A percentile compares a stretch with the other conserved stretches of the same genome.
Evolutionary conservation across 2,329 filamentous ascomycete species (phyloP).

Genomic region (Cladosporium colombiae): DNA sequence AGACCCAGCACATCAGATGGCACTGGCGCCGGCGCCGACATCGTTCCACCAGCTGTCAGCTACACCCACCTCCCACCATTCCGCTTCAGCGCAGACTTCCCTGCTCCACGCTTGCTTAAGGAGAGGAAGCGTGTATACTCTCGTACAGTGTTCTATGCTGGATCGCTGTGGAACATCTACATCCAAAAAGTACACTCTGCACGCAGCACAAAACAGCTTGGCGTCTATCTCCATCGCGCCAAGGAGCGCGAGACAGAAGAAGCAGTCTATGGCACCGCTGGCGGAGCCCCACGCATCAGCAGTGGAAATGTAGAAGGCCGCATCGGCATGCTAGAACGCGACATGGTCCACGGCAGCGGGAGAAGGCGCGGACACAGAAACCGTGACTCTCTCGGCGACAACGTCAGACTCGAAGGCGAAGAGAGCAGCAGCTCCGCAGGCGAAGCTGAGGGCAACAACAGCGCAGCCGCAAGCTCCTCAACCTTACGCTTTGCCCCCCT

Average conservation of each 20-base stretch:
- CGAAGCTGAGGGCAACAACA: constrained; percentile 42
- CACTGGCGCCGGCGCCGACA: constrained; percentile 20
- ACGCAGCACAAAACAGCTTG: constrained; percentile 56
- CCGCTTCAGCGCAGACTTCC: constrained; percentile 60
- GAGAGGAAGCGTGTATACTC: constrained; percentile 62
- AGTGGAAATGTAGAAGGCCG: constrained; percentile 53
- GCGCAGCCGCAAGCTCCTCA: constrained; percentile 12
- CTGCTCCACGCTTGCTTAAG: constrained; percentile 56
- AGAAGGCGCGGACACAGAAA: constrained; percentile 28
- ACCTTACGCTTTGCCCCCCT: constrained; percentile 7
- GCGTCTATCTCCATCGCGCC: constrained; percentile 60
- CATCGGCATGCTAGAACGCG: constrained; percentile 56
- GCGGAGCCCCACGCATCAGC: constrained; percentile 21
- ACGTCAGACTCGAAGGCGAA: constrained; percentile 26
- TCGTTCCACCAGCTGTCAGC: constrained; percentile 36
- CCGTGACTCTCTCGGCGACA: background rate
- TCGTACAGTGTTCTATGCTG: constrained; percentile 60
- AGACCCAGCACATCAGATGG: constrained; percentile 33
- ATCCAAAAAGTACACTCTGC: constrained; percentile 57
- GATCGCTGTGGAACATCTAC: constrained; percentile 63
- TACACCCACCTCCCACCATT: constrained; percentile 61
- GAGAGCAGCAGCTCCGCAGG: constrained; percentile 51
- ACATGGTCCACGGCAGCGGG: constrained; percentile 40
- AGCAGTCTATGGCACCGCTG: constrained; percentile 38
- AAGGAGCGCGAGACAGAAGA: constrained; percentile 57